Evolutionary conservation across 1,139 yeast genomes (phyloP).

Genomic region (Eremothecium gossypii): DNA sequence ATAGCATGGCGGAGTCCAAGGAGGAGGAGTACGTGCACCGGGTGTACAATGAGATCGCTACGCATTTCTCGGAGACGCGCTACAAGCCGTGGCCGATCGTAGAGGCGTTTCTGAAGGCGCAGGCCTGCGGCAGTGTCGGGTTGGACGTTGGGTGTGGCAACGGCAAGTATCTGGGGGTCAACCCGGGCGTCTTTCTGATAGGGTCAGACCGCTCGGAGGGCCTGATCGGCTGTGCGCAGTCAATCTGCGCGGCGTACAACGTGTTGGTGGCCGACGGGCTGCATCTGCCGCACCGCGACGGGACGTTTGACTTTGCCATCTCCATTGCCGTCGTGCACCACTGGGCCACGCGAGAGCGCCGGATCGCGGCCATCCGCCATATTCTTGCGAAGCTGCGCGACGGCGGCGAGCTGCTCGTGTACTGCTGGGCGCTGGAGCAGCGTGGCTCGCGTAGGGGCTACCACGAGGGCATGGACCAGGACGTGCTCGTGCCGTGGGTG

Average conservation of each 20-base stretch:
- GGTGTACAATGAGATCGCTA: conserved; percentile 85
- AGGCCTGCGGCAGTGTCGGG: conserved; percentile 40
- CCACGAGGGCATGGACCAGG: conserved; percentile 85
- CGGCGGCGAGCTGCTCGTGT: conserved; percentile 66
- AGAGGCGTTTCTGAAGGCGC: conserved; percentile 47
- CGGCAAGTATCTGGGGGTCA: conserved; percentile 78
- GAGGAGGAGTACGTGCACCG: conserved; percentile 78
- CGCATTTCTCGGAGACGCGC: conserved; percentile 86
- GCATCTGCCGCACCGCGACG: conserved; percentile 51
- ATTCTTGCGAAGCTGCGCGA: conserved; percentile 49
- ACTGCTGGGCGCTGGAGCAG: conserved; percentile 97
- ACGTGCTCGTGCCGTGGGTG: conserved; percentile 94
- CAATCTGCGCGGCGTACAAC: conserved; percentile 37
- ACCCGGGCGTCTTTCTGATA: conserved; percentile 53
- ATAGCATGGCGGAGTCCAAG: conserved; percentile 40
- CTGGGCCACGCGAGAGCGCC: conserved; percentile 73
- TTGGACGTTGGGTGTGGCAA: conserved; percentile 92
- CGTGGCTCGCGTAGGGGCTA: conserved; percentile 79
- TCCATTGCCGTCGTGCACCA: conserved; percentile 96
- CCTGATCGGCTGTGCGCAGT: conserved; percentile 59
- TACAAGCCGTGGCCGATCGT: conserved; percentile 99
- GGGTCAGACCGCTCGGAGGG: conserved; percentile 85
- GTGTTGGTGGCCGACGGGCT: conserved; percentile 72
- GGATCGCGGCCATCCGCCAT: conserved; percentile 63
- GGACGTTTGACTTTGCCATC: conserved; percentile 76